Evolutionary conservation across 148 eudicot genomes (phyloP), one percentile per base, ranked within the genome.

Genomic region (Spergularia marina): DNA sequence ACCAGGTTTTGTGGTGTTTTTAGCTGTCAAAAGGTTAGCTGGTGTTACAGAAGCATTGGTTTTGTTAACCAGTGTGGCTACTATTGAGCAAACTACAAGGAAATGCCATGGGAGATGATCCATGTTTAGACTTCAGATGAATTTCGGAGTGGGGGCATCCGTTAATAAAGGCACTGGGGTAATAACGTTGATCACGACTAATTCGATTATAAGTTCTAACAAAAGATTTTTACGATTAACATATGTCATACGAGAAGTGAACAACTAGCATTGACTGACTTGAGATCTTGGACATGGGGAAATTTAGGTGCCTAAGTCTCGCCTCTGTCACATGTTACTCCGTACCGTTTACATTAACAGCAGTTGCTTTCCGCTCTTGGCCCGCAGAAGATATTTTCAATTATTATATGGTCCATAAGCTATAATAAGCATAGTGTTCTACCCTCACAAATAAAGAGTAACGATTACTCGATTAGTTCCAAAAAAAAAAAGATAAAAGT

Each of bases 1-100:
- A 10, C 75, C 78, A 16, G 82, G 78, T 79, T 79, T 79, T 34
- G 82, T 79, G 3, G 66, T 80, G 71, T 70, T 80, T 2, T 63
- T 1, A 59, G 78, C 74, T 61, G 78, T 79, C 10, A 79, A 15
- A 60, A 79, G 74, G 70, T 52, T 74, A 5, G 62, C 49, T 53
- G 82, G 78, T 74, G 74, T 51, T 10, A 39, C 21, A 7, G 65
- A 3, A 56, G 66, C 55, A 6, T 57, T 14, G 65, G 77, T 39
- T 41, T 41, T 1, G 25, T 39, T 4, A 41, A 7, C 59, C 12
- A 44, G 5, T 23, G 25, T 75, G 65, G 39, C 52, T 13, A 49
- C 58, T 49, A 44, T 36, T 20, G 23, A 17, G 51, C 58, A 6
- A 1, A 51, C 9, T 62, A 73, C n/a, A 30, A 71, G 55, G 12